Conservation (phyloP, 2,329 filamentous ascomycete species). For the Penicillium sp. region DNA sequence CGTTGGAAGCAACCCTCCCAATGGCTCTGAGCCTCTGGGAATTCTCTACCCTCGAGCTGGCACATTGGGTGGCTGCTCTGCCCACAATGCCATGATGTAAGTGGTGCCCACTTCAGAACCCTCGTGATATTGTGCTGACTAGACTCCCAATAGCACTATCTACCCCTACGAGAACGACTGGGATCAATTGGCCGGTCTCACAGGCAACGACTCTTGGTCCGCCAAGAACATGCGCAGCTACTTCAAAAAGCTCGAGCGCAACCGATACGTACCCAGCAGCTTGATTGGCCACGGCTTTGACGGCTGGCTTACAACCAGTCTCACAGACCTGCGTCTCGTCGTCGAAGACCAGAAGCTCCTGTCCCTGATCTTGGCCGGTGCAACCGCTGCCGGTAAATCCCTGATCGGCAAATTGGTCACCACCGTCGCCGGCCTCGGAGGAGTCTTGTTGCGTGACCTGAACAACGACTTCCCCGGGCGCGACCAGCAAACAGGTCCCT, state of each 20-base stretch:
- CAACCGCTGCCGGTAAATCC: conserved; percentile 49
- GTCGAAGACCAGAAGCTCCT: conserved; percentile 53
- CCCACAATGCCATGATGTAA: conserved; percentile 59
- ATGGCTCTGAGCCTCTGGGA: conserved; percentile 49
- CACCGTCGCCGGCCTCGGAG: conserved; percentile 45
- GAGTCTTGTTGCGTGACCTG: conserved; percentile 49
- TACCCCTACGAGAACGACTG: conserved; percentile 59
- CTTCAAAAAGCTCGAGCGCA: conserved; percentile 53
- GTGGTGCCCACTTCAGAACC: not conserved
- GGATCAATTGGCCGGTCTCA: conserved; percentile 53
- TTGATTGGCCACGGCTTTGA: conserved; percentile 53
- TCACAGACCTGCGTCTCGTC: conserved; percentile 51
- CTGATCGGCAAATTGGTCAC: conserved; percentile 39
- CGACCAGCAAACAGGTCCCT: conserved; percentile 50
- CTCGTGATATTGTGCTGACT: conserved; percentile 1
- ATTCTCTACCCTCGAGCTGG: conserved; percentile 56
- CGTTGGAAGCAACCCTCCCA: conserved; percentile 52
- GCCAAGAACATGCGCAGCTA: conserved; percentile 55
- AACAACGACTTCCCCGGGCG: conserved; percentile 47
- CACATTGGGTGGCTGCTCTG: conserved; percentile 55
- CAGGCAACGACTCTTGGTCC: conserved; percentile 57
- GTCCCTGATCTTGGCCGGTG: conserved; percentile 51
- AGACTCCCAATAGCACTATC: conserved; percentile 39
- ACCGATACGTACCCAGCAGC: conserved; percentile 47
- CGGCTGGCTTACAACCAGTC: conserved; percentile 55